phyloP scores from a whole-genome alignment of 1,139 yeast species.

The Hansenula lynferdii region DNA sequence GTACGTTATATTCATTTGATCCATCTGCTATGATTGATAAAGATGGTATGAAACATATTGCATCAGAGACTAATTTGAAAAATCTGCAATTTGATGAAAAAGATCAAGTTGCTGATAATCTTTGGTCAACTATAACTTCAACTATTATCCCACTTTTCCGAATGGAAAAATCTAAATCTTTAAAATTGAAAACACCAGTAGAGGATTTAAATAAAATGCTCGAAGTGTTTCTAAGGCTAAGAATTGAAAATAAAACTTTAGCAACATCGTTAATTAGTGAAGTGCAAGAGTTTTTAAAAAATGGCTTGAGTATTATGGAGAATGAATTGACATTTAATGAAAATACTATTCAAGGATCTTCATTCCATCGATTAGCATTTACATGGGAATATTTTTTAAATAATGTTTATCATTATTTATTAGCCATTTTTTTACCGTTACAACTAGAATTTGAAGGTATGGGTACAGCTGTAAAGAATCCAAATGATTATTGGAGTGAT shows the following conservation, averaged over 20 bases:
- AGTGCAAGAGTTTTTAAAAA: constrained; percentile 39
- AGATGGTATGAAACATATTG: constrained; percentile 24
- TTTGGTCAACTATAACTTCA: constrained; percentile 43
- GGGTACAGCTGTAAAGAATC: constrained; percentile 25
- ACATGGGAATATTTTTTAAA: constrained; percentile 55
- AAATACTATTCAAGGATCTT: constrained; percentile 20
- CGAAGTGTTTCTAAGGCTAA: constrained; percentile 38
- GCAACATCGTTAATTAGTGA: constrained; percentile 37
- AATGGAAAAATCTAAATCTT: constrained; percentile 30
- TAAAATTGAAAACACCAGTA: constrained; percentile 40
- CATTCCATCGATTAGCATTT: constrained; percentile 30
- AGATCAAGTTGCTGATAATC: constrained; percentile 40
- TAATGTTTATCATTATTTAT: constrained; percentile 49
- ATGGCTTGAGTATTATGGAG: constrained; percentile 40
- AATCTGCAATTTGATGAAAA: constrained; percentile 35
- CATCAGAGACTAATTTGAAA: constrained; percentile 26
- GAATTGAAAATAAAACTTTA: constrained; percentile 34
- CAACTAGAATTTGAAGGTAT: constrained; percentile 43
- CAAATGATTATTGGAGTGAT: constrained; percentile 34
- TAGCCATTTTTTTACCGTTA: constrained; percentile 56
- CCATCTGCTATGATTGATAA: constrained; percentile 29
- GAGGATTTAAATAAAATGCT: constrained; percentile 53
- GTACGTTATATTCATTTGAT: constrained; percentile 43
- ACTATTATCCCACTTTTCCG: constrained; percentile 42
- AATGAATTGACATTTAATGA: constrained; percentile 27